These are phyloP conservation scores for button mushroom (Agaricus bisporus) DNA, from an alignment of 768 basidiomycete species.

Conservation along the genomic window DNA sequence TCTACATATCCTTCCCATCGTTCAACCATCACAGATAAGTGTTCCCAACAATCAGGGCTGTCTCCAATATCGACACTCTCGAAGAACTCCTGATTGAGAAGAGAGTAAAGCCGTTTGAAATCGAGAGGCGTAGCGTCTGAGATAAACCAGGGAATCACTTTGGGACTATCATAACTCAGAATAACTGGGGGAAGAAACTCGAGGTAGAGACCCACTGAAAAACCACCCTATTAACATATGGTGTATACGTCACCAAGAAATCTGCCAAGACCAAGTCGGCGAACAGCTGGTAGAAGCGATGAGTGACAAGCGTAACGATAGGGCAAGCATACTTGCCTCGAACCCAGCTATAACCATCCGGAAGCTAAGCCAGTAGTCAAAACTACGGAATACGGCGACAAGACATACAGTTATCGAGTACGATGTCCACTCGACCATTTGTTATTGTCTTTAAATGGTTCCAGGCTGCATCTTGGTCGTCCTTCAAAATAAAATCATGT, in stretches of 20 bases:
- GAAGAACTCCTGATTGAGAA: conserved; percentile 66
- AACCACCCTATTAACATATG: conserved; percentile 72
- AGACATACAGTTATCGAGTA: conserved; percentile 86
- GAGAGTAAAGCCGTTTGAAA: conserved; percentile 56
- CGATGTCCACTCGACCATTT: conserved; percentile 66
- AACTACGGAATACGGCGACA: background rate
- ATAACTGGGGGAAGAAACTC: background rate
- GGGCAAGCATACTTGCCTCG: conserved; percentile 45
- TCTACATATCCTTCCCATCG: conserved; percentile 75
- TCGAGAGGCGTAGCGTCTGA: conserved; percentile 90
- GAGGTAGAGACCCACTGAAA: conserved; percentile 66
- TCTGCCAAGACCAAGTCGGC: conserved; percentile 92
- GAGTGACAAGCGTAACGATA: background rate
- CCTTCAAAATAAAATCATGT: conserved; percentile 74
- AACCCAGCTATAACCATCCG: conserved; percentile 63
- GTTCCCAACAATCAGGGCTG: conserved; percentile 16
- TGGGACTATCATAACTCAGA: conserved; percentile 52
- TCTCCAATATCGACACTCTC: conserved; percentile 19
- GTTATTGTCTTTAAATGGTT: conserved; percentile 52
- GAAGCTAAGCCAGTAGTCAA: background rate
- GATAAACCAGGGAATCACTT: conserved; percentile 96
- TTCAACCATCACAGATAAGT: conserved; percentile 52
- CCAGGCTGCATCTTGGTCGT: conserved; percentile 80
- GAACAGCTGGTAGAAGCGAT: conserved; percentile 61
- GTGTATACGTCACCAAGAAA: conserved; percentile 86